Base-by-base conservation (phyloP, 305 asterid species). In the Nicotiana rustica region DNA sequence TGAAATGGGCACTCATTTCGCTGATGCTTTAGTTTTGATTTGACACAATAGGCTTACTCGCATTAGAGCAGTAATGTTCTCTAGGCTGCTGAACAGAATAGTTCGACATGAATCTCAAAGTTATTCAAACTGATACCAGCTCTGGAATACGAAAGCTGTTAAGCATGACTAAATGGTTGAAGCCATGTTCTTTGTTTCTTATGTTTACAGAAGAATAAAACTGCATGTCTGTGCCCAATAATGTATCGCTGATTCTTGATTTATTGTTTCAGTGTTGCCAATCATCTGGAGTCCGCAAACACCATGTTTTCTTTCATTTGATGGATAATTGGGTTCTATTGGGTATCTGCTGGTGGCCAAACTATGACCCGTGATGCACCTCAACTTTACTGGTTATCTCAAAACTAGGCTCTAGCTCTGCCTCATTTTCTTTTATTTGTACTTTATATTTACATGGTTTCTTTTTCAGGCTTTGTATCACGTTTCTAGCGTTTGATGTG, bases 271-370 rank as follows among this genome's bases (percentile, higher is more conserved):
- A 96, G 99, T 80, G 90, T 89, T 83, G 88, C 92, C n/a, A 93
- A 89, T 81, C 97, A 94, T 89, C 89, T 96, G 89, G 97, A 96
- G 89, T 93, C 99, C 36, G 99, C 97, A 59, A 96, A 94, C 83
- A 92, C 99, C 15, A 92, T 96, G 97, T 96, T 96, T 90, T 94
- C 97, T 17, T 96, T 96, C 91, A 91, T 96, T 91, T 96, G 99
- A 98, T 96, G 99, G 99, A 92, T 96, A 84, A 85, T 96, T 73
- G 98, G 99, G 80, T 96, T 96, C 90, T 96, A 96, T 77, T 96
- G 98, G 99, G 95, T 96, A 66, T 92, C 98, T 84, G 93, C 96
- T 83, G 98, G 95, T 66, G 93, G 98, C 82, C 92, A 81, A 79
- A 85, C 56, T 84, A 85, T 94, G 93, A 84, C 90, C 65, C 82